Evolutionary conservation across 31 red algal species (phyloP).

Genomic region (Endocladia muricata): DNA sequence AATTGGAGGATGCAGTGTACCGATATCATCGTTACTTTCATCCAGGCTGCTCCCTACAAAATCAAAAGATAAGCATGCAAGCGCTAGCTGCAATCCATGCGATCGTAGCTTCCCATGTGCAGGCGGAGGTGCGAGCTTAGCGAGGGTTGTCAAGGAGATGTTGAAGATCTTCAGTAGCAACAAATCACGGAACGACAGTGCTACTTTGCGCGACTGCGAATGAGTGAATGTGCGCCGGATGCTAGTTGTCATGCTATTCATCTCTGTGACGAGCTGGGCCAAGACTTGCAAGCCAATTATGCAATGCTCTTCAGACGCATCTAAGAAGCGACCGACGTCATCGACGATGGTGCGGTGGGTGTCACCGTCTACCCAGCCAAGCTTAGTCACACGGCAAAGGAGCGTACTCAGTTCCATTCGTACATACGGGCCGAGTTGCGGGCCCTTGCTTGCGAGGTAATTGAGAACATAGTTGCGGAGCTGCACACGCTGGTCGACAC

Average conservation of each 20-base stretch:
- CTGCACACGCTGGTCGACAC: constrained; percentile 59
- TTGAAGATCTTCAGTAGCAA: constrained; percentile 76
- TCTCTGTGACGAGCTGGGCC: constrained; percentile 66
- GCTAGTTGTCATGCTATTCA: constrained; percentile 60
- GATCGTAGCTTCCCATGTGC: constrained; percentile 43
- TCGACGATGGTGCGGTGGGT: constrained; percentile 73
- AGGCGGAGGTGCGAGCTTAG: constrained; percentile 56
- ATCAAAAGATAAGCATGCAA: constrained; percentile 74
- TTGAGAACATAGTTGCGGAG: constrained; percentile 81
- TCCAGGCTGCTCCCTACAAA: constrained; percentile 85
- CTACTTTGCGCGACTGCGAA: constrained; percentile 77
- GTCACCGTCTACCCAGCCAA: constrained; percentile 75
- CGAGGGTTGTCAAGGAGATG: constrained; percentile 56
- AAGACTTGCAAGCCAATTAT: constrained; percentile 74
- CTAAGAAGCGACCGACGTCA: constrained; percentile 79
- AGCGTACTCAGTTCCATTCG: constrained; percentile 68
- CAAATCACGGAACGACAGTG: constrained; percentile 81
- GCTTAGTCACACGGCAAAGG: constrained; percentile 80
- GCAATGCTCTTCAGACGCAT: constrained; percentile 82
- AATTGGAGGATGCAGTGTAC: constrained; percentile 79
- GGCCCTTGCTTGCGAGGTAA: constrained; percentile 79
- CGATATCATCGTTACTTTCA: constrained; percentile 85
- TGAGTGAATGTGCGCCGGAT: constrained; percentile 70
- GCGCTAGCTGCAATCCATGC: constrained; percentile 54
- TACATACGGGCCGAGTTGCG: constrained; percentile 67